A percentile compares a stretch with the other conserved stretches of the same genome.
phyloP scores from a whole-genome alignment of 2,329 filamentous ascomycete genomes.

The Fusarium pininemorale region DNA sequence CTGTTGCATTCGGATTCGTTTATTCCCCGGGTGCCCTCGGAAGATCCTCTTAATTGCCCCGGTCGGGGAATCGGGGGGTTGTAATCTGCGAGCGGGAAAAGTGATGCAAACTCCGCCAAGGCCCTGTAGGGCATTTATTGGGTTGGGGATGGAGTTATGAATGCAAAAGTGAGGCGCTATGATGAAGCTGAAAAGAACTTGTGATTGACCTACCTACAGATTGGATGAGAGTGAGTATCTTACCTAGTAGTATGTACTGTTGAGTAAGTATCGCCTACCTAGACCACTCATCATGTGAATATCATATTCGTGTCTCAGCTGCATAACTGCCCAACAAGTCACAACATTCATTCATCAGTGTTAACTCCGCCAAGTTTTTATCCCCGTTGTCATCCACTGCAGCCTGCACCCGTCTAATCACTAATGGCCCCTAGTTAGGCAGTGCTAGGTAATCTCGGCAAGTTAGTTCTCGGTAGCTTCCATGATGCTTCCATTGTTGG shows the following conservation, averaged over 20 bases:
- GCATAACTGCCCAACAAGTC: background rate
- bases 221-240: background rate
- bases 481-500: conserved; percentile 25
- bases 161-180: background rate
- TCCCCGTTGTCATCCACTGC: background rate
- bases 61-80: conserved; percentile 3
- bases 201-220: background rate
- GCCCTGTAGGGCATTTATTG: conserved; percentile 4
- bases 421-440: background rate
- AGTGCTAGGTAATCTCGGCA: conserved; percentile 18
- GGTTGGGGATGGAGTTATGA: background rate
- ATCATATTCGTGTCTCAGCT: background rate
- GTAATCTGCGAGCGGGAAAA: conserved; percentile 2
- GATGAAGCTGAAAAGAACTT: background rate
- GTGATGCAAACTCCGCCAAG: conserved; percentile 24
- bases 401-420: background rate
- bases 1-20: conserved; percentile 8
- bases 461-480: conserved; percentile 15
- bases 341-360: background rate
- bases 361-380: background rate
- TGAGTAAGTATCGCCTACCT: too few relatives aligned
- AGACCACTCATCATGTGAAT: background rate
- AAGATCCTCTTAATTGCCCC: background rate
- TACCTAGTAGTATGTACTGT: background rate
- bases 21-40: conserved; percentile 9